Base-by-base conservation (phyloP, 345 rosid species). In the Physaria fendleri region DNA sequence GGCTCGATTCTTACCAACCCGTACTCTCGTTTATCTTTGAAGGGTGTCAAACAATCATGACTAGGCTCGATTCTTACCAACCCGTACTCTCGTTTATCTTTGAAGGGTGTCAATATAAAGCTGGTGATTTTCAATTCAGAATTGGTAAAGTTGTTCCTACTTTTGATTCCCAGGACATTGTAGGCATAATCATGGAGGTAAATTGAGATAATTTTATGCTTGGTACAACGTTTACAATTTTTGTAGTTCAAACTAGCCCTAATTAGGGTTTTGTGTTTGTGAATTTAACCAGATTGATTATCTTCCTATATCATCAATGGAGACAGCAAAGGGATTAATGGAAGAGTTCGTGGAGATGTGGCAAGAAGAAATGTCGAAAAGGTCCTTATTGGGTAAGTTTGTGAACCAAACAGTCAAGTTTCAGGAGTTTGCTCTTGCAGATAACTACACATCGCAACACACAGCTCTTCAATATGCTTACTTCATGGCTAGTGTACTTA, bases 171-270 rank as follows among this genome's bases (percentile, higher is more conserved):
- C 88, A 81, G 71, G 85, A 58, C 70, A 60, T 91, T 72, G 70
- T 96, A 74, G 96, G n/a, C 58, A 84, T 88, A 17, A 79, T 91
- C 7, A 78, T 91, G 95, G 98, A 88, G 98, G 96, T 39, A 37
- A n/a, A n/a, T n/a, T n/a, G n/a, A n/a, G n/a, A n/a, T n/a, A n/a
- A n/a, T n/a, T n/a, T n/a, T n/a, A n/a, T n/a, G n/a, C n/a, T n/a
- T n/a, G n/a, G n/a, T n/a, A n/a, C n/a, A n/a, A 52, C 10, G 1
- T 27, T 27, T 27, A 27, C 29, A 27, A 27, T 17, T 17, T 12
- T n/a, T 49, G 24, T 50, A 17, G 5, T 18, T n/a, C n/a, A n/a
- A n/a, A n/a, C n/a, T n/a, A n/a, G n/a, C n/a, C 39, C 16, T 4
- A 7, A 5, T 18, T 33, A 8, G 44, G 48, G 20, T 7, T 14